These are phyloP conservation scores for Talaromyces rugulosus DNA, from an alignment of 2,329 filamentous ascomycete species.

Conservation along the genomic window DNA sequence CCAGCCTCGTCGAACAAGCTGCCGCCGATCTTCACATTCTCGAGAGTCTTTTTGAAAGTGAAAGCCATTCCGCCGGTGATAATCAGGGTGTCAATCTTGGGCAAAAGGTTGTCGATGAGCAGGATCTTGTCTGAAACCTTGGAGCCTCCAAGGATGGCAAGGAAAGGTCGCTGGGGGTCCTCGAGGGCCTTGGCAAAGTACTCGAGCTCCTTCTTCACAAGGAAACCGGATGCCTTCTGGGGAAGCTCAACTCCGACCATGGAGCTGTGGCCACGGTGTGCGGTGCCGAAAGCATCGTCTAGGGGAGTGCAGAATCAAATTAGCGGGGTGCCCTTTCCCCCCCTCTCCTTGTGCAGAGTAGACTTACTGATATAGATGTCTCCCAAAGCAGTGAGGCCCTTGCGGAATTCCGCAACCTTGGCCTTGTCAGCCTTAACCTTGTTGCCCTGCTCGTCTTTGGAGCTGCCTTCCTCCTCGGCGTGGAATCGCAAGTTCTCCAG, in stretches of 20 bases:
- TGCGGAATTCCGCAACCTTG: constrained; percentile 88
- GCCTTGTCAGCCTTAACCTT: constrained; percentile 97
- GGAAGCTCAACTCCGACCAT: constrained; percentile 97
- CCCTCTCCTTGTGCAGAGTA: neutral
- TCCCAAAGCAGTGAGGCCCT: constrained; percentile 87
- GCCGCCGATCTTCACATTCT: constrained; percentile 83
- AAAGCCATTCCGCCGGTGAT: constrained; percentile 98
- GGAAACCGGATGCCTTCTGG: constrained; percentile 95
- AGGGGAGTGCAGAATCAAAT: constrained; percentile 2
- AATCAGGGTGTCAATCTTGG: constrained; percentile 95
- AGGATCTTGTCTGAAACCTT: constrained; percentile 99
- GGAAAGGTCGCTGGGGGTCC: constrained; percentile 88
- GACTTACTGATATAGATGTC: constrained; percentile 90
- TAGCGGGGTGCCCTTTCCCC: neutral
- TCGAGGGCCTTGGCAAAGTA: constrained; percentile 98
- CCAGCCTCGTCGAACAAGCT: constrained; percentile 92
- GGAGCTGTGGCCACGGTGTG: constrained; percentile 96
- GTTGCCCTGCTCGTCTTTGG: constrained; percentile 89
- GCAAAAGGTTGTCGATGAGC: constrained; percentile 96
- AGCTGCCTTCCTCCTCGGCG: constrained; percentile 94
- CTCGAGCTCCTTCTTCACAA: constrained; percentile 99
- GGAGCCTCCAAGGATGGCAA: constrained; percentile 95
- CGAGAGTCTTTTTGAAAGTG: constrained; percentile 99
- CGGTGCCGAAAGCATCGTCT: constrained; percentile 98
- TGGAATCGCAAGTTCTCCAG: constrained; percentile 99